A percentile compares a stretch with the other conserved stretches of the same genome.
These are phyloP conservation scores for Danielia reshetovae DNA, from an alignment of 805 yeast species.

Conservation along the genomic window DNA sequence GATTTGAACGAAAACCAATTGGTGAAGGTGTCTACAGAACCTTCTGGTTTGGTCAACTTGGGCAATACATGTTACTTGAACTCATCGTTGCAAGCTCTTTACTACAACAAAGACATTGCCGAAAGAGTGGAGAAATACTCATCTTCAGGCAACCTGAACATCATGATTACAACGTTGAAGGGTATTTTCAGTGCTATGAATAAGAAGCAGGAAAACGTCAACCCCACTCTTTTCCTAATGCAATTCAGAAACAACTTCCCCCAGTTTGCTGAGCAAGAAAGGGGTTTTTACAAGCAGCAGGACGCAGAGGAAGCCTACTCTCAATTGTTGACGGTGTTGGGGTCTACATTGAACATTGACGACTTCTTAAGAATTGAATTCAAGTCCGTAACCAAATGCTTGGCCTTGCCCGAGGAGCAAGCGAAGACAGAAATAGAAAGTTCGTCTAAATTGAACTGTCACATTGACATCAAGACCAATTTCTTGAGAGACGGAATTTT, in stretches of 20 bases:
- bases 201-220: conserved; percentile 45
- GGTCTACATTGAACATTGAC: conserved; percentile 46
- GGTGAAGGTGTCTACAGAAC: conserved; percentile 40
- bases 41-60: conserved; percentile 63
- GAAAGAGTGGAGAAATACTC: conserved; percentile 17
- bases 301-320: conserved; percentile 97
- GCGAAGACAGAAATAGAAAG: conserved; percentile 35
- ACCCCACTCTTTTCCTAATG: conserved; percentile 66
- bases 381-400: conserved; percentile 59
- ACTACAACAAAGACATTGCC: conserved; percentile 41
- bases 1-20: conserved; percentile 53
- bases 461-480: conserved; percentile 80
- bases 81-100: conserved; percentile 60
- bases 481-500: conserved; percentile 82
- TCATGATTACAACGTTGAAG: conserved; percentile 34
- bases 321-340: conserved; percentile 58
- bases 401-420: conserved; percentile 39
- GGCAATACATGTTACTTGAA: conserved; percentile 81
- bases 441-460: conserved; percentile 79
- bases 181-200: conserved; percentile 44
- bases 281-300: conserved; percentile 84
- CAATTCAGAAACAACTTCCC: conserved; percentile 69
- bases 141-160: conserved; percentile 7
- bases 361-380: conserved; percentile 63
- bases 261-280: conserved; percentile 81